These are phyloP conservation scores for Phytophthora pluvialis DNA, from an alignment of 352 stramenopile genomes.

Conservation along the genomic window DNA sequence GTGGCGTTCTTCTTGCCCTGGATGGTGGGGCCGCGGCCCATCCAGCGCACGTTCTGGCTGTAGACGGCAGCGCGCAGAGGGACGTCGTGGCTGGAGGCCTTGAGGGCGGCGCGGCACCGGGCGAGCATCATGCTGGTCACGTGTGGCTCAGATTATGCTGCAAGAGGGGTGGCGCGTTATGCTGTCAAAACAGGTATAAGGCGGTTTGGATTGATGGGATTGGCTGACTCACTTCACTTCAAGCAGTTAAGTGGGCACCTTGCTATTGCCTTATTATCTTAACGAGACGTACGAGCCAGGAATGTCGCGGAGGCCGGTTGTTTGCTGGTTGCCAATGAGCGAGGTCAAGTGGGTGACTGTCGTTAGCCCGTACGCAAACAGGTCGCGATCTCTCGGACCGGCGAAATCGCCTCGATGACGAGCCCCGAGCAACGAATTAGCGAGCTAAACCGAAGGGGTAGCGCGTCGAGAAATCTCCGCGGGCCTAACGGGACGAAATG, in stretches of 20 bases:
- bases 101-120: constrained; percentile 12
- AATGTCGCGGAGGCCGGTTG: no score
- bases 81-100: constrained; percentile 1
- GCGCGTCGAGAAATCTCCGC: not conserved
- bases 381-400: not conserved
- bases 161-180: not conserved
- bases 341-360: not conserved
- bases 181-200: constrained; percentile 2
- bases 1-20: constrained; percentile 83
- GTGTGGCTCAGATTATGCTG: constrained; percentile 17
- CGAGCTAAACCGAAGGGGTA: no score
- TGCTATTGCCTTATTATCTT: no score
- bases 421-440: not conserved
- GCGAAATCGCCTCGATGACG: not conserved
- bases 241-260: no score
- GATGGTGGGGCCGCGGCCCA: constrained; percentile 85
- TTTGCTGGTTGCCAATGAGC: no score
- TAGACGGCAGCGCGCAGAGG: constrained; percentile 28
- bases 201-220: constrained; percentile 11
- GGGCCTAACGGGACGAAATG: not conserved
- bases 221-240: constrained; percentile 19
- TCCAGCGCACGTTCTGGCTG: constrained; percentile 61
- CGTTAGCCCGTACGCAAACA: not conserved
- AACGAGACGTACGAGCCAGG: no score
- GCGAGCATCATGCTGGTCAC: constrained; percentile 29